phyloP scores from a whole-genome alignment of 805 yeast species.

The Wickerhamomyces chambardii region DNA sequence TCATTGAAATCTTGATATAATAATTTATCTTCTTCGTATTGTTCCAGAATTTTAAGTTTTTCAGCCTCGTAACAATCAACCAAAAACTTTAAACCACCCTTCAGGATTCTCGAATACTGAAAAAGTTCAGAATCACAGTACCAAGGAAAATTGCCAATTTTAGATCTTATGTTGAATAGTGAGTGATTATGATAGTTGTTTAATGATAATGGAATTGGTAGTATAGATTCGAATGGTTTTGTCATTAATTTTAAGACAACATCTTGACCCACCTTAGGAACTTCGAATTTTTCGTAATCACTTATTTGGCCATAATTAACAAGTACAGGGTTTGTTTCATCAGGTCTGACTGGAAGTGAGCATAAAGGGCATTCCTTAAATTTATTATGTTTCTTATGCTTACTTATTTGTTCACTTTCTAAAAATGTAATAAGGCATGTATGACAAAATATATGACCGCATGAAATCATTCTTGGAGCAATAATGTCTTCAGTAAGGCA shows the following conservation, averaged over 20 bases:
- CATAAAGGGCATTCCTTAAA: conserved; percentile 80
- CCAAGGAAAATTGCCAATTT: conserved; percentile 49
- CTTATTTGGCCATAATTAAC: conserved; percentile 18
- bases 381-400: conserved; percentile 33
- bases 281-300: conserved; percentile 45
- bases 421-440: conserved; percentile 72
- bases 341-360: conserved; percentile 41
- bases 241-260: conserved; percentile 60
- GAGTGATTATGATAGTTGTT: conserved; percentile 22
- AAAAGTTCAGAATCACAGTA: conserved; percentile 26
- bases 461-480: conserved; percentile 91
- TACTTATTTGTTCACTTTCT: conserved; percentile 34
- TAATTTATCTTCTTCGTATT: conserved; percentile 46
- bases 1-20: conserved; percentile 38
- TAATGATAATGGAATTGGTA: conserved; percentile 42
- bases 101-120: conserved; percentile 59
- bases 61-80: conserved; percentile 51
- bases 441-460: conserved; percentile 90
- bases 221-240: conserved; percentile 30
- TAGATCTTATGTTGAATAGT: not conserved
- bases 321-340: conserved; percentile 59
- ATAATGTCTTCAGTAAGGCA: conserved; percentile 77
- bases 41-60: conserved; percentile 38
- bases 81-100: conserved; percentile 50
- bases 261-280: conserved; percentile 48